Evolutionary conservation across 2,329 filamentous ascomycete species (phyloP).

Genomic region (Aspergillus piperis): DNA sequence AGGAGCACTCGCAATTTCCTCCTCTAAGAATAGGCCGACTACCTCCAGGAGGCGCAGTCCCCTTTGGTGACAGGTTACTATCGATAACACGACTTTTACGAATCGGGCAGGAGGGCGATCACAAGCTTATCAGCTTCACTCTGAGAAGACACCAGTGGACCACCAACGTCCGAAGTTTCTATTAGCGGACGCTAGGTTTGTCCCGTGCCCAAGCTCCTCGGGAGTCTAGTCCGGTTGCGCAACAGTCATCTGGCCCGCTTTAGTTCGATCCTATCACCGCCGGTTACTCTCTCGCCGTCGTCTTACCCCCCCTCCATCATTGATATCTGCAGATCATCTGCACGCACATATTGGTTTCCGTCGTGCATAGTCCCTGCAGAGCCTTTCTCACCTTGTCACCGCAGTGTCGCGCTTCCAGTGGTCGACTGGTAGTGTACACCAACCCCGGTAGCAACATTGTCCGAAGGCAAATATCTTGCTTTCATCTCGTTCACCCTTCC

Average conservation of each 20-base stretch:
- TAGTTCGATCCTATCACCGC: slow-evolving; percentile 27
- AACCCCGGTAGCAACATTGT: slow-evolving; percentile 20
- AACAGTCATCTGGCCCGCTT: slow-evolving; percentile 39
- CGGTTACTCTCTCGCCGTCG: slow-evolving; percentile 20
- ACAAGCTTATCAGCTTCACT: slow-evolving; percentile 24
- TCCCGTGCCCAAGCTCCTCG: slow-evolving; percentile 26
- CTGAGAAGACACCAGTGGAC: slow-evolving; percentile 10
- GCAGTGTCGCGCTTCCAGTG: slow-evolving; percentile 17
- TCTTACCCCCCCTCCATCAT: slow-evolving; percentile 24
- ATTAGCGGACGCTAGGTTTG: slow-evolving; percentile 16
- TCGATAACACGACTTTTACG: slow-evolving; percentile 2
- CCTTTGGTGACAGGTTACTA: background rate
- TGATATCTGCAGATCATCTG: slow-evolving; percentile 52
- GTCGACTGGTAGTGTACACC: slow-evolving; percentile 14
- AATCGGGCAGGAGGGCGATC: slow-evolving; percentile 17
- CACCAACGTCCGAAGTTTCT: slow-evolving; percentile 2
- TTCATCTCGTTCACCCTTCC: slow-evolving; percentile 4
- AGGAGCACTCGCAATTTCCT: background rate
- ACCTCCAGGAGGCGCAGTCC: background rate
- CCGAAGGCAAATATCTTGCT: slow-evolving; percentile 22
- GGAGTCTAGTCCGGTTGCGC: slow-evolving; percentile 25
- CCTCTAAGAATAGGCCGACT: slow-evolving; percentile 1
- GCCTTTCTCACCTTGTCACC: slow-evolving; percentile 25
- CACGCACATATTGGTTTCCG: slow-evolving; percentile 43
- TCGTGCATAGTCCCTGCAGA: slow-evolving; percentile 49